A percentile compares a stretch with the other conserved stretches of the same genome.
phyloP scores from a whole-genome alignment of 1,139 yeast species.

The Candida tetrigidarum region DNA sequence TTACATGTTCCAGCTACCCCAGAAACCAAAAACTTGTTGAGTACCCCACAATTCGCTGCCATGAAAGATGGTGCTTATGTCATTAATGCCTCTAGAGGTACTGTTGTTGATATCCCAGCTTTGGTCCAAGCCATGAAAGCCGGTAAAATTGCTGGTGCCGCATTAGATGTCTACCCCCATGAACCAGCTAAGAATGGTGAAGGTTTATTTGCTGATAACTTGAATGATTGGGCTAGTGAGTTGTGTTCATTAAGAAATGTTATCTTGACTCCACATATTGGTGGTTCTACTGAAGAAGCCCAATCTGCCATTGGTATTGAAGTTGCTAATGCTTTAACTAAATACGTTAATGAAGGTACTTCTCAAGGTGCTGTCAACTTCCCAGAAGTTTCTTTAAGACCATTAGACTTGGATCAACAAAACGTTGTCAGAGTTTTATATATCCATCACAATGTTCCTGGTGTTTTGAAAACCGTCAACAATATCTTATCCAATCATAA shows the following conservation, averaged over 20 bases:
- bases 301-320: constrained; percentile 98
- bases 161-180: constrained; percentile 94
- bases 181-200: constrained; percentile 99
- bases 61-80: constrained; percentile 97
- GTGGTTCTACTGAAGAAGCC: constrained; percentile 99
- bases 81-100: constrained; percentile 97
- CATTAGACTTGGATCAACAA: constrained; percentile 86
- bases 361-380: constrained; percentile 97
- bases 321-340: constrained; percentile 83
- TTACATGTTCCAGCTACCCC: constrained; percentile 95
- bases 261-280: constrained; percentile 95
- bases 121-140: constrained; percentile 88
- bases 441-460: constrained; percentile 98
- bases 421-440: constrained; percentile 91
- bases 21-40: constrained; percentile 89
- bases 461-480: constrained; percentile 97
- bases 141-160: constrained; percentile 97
- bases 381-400: constrained; percentile 97
- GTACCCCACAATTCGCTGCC: constrained; percentile 90
- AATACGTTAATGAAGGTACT: constrained; percentile 94
- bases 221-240: constrained; percentile 87
- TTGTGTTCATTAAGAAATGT: constrained; percentile 83
- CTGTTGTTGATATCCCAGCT: constrained; percentile 96
- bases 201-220: constrained; percentile 66
- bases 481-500: constrained; percentile 94